A percentile compares a stretch with the other conserved stretches of the same genome.
phyloP scores from a whole-genome alignment of 768 basidiomycete species.

The Coprinopsis sp. region DNA sequence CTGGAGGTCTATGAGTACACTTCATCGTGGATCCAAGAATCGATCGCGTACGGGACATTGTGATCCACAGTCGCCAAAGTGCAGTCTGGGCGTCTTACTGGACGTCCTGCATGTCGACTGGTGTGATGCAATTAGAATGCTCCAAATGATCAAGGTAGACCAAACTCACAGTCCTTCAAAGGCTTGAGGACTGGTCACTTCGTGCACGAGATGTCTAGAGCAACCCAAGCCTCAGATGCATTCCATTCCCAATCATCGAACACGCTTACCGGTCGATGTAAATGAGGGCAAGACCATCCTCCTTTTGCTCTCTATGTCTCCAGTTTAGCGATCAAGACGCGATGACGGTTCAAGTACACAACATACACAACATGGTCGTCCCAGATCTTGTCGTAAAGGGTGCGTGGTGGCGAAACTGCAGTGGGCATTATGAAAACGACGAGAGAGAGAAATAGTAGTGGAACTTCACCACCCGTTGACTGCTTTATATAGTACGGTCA shows the following conservation, averaged over 20 bases:
- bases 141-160: not conserved
- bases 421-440: slow-evolving; percentile 32
- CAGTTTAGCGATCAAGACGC: slow-evolving; percentile 8
- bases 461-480: slow-evolving; percentile 6
- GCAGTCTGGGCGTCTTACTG: slow-evolving; percentile 81
- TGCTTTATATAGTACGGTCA: slow-evolving; percentile 3
- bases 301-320: slow-evolving; percentile 55
- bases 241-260: not conserved
- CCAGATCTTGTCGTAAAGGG: slow-evolving; percentile 97
- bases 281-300: slow-evolving; percentile 74
- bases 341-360: slow-evolving; percentile 4
- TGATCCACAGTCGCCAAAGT: slow-evolving; percentile 89
- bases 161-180: slow-evolving; percentile 73
- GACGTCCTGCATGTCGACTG: slow-evolving; percentile 69
- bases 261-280: slow-evolving; percentile 73
- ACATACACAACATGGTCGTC: slow-evolving; percentile 92
- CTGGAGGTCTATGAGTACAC: slow-evolving; percentile 31
- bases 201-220: slow-evolving; percentile 65
- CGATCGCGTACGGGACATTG: slow-evolving; percentile 70
- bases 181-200: slow-evolving; percentile 92
- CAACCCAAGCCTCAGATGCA: not conserved
- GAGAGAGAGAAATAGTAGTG: slow-evolving; percentile 10
- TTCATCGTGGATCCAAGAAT: not conserved
- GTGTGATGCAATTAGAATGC: slow-evolving; percentile 10
- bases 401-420: slow-evolving; percentile 57